These are phyloP conservation scores for Boechera stricta DNA, from an alignment of 345 rosid species.

Conservation along the genomic window DNA sequence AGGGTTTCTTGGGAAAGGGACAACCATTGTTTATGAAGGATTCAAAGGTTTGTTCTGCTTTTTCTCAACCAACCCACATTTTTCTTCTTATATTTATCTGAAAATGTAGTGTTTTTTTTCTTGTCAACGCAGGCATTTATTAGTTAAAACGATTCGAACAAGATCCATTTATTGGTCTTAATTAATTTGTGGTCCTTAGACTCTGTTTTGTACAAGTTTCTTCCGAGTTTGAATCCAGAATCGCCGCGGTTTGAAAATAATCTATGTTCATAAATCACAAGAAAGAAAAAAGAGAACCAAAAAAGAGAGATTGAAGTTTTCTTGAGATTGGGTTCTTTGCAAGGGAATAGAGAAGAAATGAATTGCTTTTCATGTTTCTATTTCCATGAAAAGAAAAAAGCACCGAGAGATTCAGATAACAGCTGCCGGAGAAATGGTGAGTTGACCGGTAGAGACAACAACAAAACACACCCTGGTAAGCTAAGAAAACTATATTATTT, in stretches of 20 bases:
- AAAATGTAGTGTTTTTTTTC: neutral
- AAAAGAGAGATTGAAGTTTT: neutral
- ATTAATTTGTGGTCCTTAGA: slow-evolving; percentile 14
- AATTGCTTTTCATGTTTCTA: slow-evolving; percentile 83
- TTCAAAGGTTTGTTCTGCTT: slow-evolving; percentile 38
- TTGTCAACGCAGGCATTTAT: slow-evolving; percentile 34
- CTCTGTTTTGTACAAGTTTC: slow-evolving; percentile 21
- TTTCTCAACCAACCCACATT: slow-evolving; percentile 4
- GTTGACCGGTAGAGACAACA: slow-evolving; percentile 40
- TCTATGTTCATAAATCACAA: neutral
- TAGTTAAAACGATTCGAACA: neutral
- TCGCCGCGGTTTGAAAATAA: neutral
- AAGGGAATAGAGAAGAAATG: slow-evolving; percentile 50
- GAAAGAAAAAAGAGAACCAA: neutral
- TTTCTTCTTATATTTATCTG: slow-evolving; percentile 12
- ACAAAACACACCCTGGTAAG: slow-evolving; percentile 49
- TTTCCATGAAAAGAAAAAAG: slow-evolving; percentile 56
- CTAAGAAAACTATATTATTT: neutral
- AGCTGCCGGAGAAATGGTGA: slow-evolving; percentile 46
- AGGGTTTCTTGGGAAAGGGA: slow-evolving; percentile 35
- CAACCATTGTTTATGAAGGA: slow-evolving; percentile 31
- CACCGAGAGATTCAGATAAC: slow-evolving; percentile 36
- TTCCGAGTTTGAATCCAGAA: slow-evolving; percentile 16
- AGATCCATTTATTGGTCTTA: slow-evolving; percentile 26
- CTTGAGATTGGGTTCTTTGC: neutral